Evolutionary conservation across 345 rosid genomes (phyloP).

Genomic region (Firmiana major): DNA sequence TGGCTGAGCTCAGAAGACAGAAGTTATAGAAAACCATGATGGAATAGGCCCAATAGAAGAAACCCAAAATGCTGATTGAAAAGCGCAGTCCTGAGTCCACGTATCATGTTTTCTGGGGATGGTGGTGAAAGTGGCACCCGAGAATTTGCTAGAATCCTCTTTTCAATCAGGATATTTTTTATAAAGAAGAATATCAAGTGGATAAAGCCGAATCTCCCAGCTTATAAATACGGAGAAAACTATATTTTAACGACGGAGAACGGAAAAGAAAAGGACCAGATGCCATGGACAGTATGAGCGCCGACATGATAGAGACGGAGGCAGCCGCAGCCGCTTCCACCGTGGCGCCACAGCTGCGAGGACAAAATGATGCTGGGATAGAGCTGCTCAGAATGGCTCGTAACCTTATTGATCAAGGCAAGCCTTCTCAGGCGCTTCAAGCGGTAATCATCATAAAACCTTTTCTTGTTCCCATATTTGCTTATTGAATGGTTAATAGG

Average conservation of each 20-base stretch:
- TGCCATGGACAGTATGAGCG: constrained; percentile 38
- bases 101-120: background rate
- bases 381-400: constrained; percentile 68
- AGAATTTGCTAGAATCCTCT: constrained; percentile 32
- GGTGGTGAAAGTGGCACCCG: background rate
- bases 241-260: background rate
- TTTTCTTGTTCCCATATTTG: background rate
- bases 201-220: background rate
- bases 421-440: constrained; percentile 87
- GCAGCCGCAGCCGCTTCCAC: constrained; percentile 3
- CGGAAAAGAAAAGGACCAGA: constrained; percentile 12
- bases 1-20: background rate
- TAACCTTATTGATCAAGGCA: constrained; percentile 65
- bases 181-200: rapidly evolving
- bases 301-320: constrained; percentile 51
- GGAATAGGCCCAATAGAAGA: background rate
- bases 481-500: background rate
- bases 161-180: background rate
- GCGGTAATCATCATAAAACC: constrained; percentile 42
- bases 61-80: background rate
- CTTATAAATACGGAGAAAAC: background rate
- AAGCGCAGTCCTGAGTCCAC: background rate
- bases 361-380: constrained; percentile 23
- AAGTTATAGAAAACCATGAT: background rate
- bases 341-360: constrained; percentile 12